Evolutionary conservation across 2,329 filamentous ascomycete species (phyloP).

Genomic region (Fusarium mundagurra): DNA sequence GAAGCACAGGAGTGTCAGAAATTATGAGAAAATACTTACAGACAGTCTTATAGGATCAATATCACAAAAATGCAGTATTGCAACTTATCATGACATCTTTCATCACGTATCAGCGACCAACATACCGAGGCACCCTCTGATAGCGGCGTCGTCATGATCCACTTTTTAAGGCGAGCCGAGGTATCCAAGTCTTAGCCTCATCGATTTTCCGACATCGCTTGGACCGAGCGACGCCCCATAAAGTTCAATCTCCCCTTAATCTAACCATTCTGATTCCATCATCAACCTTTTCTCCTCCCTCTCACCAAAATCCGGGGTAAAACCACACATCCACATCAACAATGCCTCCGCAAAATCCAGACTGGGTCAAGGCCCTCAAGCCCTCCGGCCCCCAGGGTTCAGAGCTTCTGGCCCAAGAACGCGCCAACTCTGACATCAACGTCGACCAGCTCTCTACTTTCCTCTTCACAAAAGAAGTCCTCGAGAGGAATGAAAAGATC

Average conservation of each 20-base stretch:
- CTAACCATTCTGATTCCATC: background rate
- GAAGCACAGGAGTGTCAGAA: background rate
- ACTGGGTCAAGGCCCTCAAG: conserved; percentile 50
- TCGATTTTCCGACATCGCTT: conserved; percentile 26
- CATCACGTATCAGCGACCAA: background rate
- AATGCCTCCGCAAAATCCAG: conserved; percentile 45
- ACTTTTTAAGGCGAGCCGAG: conserved; percentile 14
- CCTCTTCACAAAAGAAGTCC: conserved; percentile 72
- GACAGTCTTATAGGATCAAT: accelerated
- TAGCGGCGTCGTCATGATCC: conserved; percentile 13
- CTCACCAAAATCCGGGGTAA: background rate
- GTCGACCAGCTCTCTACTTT: conserved; percentile 74
- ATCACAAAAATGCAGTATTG: background rate
- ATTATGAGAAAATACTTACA: background rate
- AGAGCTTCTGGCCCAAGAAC: conserved; percentile 75
- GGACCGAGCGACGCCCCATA: conserved; percentile 24
- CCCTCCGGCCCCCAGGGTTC: conserved; percentile 71
- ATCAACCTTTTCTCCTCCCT: background rate
- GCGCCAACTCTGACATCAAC: conserved; percentile 72
- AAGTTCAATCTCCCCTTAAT: conserved; percentile 9
- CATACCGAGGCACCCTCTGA: conserved; percentile 2
- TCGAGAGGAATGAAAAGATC: conserved; percentile 69
- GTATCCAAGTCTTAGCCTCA: conserved; percentile 28
- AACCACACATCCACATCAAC: background rate
- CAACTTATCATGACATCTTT: background rate